Percentiles rank a stretch among this genome's conserved stretches.
Conservation (phyloP, 1,139 yeast genomes). For the Saccharomycopsis crataegensis region DNA sequence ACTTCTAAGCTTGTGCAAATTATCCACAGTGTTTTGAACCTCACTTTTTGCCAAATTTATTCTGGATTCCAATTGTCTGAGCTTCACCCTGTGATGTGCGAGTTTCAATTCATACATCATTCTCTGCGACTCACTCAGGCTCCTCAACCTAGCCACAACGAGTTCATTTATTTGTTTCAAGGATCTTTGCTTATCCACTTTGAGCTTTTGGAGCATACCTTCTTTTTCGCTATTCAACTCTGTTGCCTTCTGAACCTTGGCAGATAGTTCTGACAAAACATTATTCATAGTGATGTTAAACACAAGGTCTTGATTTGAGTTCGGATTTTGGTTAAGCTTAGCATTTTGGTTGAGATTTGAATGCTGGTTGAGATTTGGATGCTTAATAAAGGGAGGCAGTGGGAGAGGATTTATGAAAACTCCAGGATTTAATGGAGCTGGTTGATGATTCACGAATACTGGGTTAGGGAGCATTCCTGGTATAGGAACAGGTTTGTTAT, state of each 20-base stretch:
- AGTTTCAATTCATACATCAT: background rate
- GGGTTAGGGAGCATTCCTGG: background rate
- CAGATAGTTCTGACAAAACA: background rate
- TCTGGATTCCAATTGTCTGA: background rate
- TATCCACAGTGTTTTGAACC: background rate
- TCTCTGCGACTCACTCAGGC: background rate
- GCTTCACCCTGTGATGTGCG: background rate
- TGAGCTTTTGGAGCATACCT: background rate
- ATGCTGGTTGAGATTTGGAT: background rate
- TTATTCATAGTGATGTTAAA: background rate
- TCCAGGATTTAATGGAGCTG: background rate
- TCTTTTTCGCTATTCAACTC: background rate
- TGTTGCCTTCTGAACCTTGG: background rate
- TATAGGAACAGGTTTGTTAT: constrained; percentile 17
- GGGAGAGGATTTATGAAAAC: background rate
- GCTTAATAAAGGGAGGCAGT: background rate
- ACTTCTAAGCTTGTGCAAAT: background rate
- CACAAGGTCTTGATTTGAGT: too few species aligned
- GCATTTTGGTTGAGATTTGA: background rate
- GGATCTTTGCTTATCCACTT: background rate
- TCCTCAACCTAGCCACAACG: background rate
- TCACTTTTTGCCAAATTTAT: background rate
- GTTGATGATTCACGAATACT: background rate
- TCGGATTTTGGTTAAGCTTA: too few species aligned
- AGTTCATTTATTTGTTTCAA: background rate